Conservation (phyloP, 106 monocot species). For the Dactylorhiza incarnata region DNA sequence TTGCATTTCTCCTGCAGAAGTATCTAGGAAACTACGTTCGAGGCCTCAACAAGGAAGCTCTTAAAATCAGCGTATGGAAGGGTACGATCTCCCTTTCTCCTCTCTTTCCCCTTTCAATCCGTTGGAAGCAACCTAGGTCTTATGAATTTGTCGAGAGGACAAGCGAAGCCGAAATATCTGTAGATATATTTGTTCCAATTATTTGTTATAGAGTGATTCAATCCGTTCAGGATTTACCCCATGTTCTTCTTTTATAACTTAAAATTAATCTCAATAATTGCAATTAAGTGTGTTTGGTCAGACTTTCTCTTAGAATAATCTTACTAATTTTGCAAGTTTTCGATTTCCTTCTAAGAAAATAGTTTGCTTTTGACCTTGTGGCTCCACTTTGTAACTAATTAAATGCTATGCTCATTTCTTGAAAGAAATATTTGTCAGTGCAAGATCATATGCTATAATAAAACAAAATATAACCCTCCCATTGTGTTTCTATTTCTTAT, state of each 20-base stretch:
- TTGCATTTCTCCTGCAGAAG: conserved; percentile 85
- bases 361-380: too few relatives aligned
- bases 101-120: background rate
- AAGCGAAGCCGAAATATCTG: background rate
- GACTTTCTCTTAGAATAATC: too few relatives aligned
- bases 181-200: background rate
- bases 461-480: too few relatives aligned
- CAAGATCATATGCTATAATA: too few relatives aligned
- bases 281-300: too few relatives aligned
- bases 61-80: conserved; percentile 97
- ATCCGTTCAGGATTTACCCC: background rate
- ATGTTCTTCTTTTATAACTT: background rate
- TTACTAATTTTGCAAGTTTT: too few relatives aligned
- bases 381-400: too few relatives aligned
- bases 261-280: too few relatives aligned
- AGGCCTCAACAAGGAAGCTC: conserved; percentile 96
- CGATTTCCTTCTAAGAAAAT: too few relatives aligned
- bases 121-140: background rate
- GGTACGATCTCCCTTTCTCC: conserved; percentile 23
- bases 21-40: conserved; percentile 94
- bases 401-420: too few relatives aligned
- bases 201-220: background rate
- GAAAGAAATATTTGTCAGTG: too few relatives aligned
- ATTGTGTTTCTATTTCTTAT: too few relatives aligned
- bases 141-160: background rate